These are phyloP conservation scores for Pleurotus djamor DNA, from an alignment of 768 basidiomycete species.

Conservation along the genomic window DNA sequence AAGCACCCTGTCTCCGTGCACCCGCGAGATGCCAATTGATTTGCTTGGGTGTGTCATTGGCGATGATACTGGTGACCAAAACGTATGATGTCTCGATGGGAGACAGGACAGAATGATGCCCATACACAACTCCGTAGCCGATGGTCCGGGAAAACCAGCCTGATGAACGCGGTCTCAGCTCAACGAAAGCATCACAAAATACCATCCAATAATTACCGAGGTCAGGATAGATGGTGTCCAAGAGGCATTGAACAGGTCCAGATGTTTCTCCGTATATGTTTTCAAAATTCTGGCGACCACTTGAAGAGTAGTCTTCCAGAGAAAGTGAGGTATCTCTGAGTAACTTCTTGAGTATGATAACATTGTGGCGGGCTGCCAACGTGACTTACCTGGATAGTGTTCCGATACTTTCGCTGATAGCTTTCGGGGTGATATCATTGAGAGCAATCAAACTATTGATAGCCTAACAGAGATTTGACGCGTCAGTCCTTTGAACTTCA, in stretches of 20 bases:
- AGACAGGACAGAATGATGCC: slow-evolving; percentile 42
- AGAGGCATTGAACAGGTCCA: slow-evolving; percentile 39
- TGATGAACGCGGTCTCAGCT: slow-evolving; percentile 17
- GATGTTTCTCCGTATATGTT: slow-evolving; percentile 58
- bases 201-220: too few species aligned
- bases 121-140: slow-evolving; percentile 58
- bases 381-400: slow-evolving; percentile 14
- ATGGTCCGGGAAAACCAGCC: slow-evolving; percentile 54
- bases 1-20: slow-evolving; percentile 54
- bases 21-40: slow-evolving; percentile 65
- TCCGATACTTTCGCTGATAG: slow-evolving; percentile 51
- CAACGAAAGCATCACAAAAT: too few species aligned
- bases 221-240: slow-evolving; percentile 57
- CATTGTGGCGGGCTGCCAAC: not conserved
- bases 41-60: slow-evolving; percentile 60
- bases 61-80: slow-evolving; percentile 60
- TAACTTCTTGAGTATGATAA: not conserved
- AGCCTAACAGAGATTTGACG: too few species aligned
- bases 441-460: slow-evolving; percentile 58
- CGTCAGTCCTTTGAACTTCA: too few species aligned
- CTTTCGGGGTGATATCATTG: slow-evolving; percentile 49
- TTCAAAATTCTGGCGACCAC: slow-evolving; percentile 43
- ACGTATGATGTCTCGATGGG: slow-evolving; percentile 57
- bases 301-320: slow-evolving; percentile 37
- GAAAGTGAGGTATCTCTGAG: slow-evolving; percentile 38